Percentiles rank a stretch among this genome's conserved stretches.
Evolutionary conservation across 2,329 filamentous ascomycete genomes (phyloP).

Genomic region (Tolypocladium guangdongense): DNA sequence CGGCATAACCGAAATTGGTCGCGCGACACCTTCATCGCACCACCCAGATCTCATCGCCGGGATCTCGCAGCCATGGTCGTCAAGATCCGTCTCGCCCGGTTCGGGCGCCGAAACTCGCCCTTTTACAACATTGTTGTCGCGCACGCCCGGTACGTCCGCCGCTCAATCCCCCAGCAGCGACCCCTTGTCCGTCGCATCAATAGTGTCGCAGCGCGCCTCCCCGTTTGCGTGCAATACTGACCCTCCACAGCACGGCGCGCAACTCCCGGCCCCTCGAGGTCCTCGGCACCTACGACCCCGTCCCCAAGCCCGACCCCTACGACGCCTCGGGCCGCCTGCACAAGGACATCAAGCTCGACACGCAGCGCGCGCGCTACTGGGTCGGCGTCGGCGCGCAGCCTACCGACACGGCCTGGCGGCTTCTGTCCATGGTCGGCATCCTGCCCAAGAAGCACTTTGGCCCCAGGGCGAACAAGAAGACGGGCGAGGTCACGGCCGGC

Average conservation of each 20-base stretch:
- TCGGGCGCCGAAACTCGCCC: slow-evolving; percentile 77
- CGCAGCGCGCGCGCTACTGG: slow-evolving; percentile 81
- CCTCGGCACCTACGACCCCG: slow-evolving; percentile 65
- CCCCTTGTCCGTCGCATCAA: too few species aligned
- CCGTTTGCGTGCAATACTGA: neutral
- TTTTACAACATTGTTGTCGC: slow-evolving; percentile 97
- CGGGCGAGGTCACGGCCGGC: slow-evolving; percentile 14
- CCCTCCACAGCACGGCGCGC: slow-evolving; percentile 59
- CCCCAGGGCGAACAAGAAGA: slow-evolving; percentile 13
- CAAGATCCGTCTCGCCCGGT: slow-evolving; percentile 86
- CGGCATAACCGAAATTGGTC: neutral
- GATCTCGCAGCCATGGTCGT: slow-evolving; percentile 59
- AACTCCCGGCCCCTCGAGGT: slow-evolving; percentile 89
- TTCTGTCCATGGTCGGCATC: slow-evolving; percentile 64
- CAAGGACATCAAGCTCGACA: slow-evolving; percentile 88
- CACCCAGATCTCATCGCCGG: neutral
- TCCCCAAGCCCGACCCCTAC: slow-evolving; percentile 50
- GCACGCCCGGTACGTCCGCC: slow-evolving; percentile 65
- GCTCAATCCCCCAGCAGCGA: neutral
- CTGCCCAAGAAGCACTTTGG: slow-evolving; percentile 27
- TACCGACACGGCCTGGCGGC: slow-evolving; percentile 76
- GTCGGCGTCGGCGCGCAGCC: slow-evolving; percentile 94
- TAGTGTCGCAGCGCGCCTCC: too few species aligned
- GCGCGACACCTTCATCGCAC: neutral
- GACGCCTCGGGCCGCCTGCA: slow-evolving; percentile 56